Conservation (phyloP, 2,329 filamentous ascomycete species). For the Neonectria faginata region DNA sequence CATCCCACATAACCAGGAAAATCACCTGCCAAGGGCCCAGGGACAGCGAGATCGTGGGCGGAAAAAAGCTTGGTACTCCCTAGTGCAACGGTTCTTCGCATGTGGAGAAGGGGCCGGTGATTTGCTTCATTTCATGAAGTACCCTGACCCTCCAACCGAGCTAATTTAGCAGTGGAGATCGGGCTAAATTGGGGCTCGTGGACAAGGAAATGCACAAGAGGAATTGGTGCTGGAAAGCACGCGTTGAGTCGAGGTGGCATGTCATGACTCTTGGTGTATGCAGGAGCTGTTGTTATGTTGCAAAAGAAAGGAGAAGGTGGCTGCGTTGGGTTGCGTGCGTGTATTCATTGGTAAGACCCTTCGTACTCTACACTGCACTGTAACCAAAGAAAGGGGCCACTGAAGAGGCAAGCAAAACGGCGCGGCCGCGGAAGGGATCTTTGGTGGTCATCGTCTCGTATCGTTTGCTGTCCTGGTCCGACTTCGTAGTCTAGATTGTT, state of each 20-base stretch:
- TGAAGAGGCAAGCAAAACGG: background rate
- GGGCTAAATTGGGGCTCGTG: background rate
- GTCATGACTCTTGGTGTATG: slow-evolving; percentile 7
- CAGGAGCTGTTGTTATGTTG: slow-evolving; percentile 18
- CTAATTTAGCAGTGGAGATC: background rate
- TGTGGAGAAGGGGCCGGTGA: slow-evolving; percentile 27
- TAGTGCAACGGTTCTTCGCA: slow-evolving; percentile 32
- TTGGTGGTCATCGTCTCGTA: background rate
- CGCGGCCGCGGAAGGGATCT: background rate
- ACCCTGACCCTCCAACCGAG: background rate
- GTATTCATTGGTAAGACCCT: background rate
- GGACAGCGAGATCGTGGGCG: slow-evolving; percentile 28
- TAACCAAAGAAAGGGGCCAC: slow-evolving; percentile 1
- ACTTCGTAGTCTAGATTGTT: background rate
- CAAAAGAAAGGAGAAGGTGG: background rate
- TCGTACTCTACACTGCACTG: background rate
- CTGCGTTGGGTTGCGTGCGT: slow-evolving; percentile 5
- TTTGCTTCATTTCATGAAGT: slow-evolving; percentile 1
- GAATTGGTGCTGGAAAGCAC: background rate
- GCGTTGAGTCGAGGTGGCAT: background rate
- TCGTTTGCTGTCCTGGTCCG: background rate
- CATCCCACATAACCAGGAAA: background rate
- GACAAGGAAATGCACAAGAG: slow-evolving; percentile 1
- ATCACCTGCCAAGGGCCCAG: background rate
- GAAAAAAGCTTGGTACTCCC: slow-evolving; percentile 42